phyloP scores from a whole-genome alignment of 169 alveolate genomes.

The Eimeria praecox region DNA sequence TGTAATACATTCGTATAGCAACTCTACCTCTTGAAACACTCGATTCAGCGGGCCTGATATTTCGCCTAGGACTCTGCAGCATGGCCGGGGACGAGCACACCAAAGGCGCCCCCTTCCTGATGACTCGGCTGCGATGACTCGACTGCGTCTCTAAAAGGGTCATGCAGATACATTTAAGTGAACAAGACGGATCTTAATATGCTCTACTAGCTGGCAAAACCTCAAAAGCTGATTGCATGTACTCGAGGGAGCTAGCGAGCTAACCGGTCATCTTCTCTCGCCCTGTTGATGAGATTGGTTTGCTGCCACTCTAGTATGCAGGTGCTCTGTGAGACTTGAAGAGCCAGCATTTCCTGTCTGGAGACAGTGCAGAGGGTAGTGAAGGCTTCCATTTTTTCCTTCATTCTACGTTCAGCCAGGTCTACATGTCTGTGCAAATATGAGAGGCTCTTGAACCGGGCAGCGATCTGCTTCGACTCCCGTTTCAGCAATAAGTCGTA shows the following conservation, averaged over 20 bases:
- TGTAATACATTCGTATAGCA: neutral
- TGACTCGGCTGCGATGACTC: neutral
- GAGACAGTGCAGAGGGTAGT: neutral
- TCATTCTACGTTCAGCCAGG: conserved; percentile 61
- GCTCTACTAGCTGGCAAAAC: neutral
- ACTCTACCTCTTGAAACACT: conserved; percentile 57
- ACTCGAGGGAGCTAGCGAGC: neutral
- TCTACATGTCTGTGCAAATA: conserved; percentile 71
- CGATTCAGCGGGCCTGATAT: conserved; percentile 38
- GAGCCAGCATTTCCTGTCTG: conserved; percentile 39
- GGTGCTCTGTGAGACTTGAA: conserved; percentile 21
- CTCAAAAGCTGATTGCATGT: neutral
- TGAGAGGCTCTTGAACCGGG: conserved; percentile 37
- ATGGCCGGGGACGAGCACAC: neutral
- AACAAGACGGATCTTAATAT: neutral
- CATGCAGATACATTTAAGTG: neutral
- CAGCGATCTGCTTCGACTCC: conserved; percentile 42
- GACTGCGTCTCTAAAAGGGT: neutral
- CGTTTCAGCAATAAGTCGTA: conserved; percentile 61
- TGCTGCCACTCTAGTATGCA: conserved; percentile 62
- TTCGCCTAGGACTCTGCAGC: conserved; percentile 28
- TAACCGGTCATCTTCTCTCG: conserved; percentile 46
- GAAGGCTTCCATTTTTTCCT: conserved; percentile 38
- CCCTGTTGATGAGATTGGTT: neutral
- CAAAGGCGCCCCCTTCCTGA: neutral